Evolutionary conservation across 2,329 filamentous ascomycete species (phyloP).

Genomic region (Chaetomiaceae sp.): DNA sequence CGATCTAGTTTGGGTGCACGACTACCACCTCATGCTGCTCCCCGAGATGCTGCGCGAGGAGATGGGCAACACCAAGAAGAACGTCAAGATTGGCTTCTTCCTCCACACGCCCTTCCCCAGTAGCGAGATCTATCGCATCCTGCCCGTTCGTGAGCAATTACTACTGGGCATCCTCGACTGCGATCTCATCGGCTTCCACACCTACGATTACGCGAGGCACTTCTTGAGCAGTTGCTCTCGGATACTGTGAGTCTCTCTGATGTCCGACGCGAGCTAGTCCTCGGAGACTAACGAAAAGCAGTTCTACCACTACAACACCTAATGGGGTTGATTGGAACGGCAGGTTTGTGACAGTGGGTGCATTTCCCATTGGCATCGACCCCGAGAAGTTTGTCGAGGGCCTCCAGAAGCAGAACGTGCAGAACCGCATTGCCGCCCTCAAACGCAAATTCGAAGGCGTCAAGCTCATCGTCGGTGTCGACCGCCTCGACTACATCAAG

Average conservation of each 20-base stretch:
- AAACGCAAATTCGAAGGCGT: constrained; percentile 91
- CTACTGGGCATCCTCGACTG: constrained; percentile 85
- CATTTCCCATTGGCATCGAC: constrained; percentile 97
- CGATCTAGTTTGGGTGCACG: constrained; percentile 96
- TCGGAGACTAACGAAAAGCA: constrained; percentile 26
- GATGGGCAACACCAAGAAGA: constrained; percentile 74
- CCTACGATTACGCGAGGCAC: constrained; percentile 97
- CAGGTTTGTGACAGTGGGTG: constrained; percentile 84
- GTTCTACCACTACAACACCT: constrained; percentile 71
- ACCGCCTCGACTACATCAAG: constrained; percentile 98
- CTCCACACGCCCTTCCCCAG: constrained; percentile 95
- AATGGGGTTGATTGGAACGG: constrained; percentile 90
- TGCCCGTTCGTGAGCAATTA: constrained; percentile 86
- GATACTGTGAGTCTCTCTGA: constrained; percentile 59
- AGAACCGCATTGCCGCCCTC: constrained; percentile 79
- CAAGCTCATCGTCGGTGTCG: constrained; percentile 94
- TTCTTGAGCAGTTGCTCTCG: constrained; percentile 96
- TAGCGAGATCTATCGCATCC: constrained; percentile 92
- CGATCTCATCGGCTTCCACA: constrained; percentile 96
- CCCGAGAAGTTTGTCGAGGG: constrained; percentile 94
- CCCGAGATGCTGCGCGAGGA: constrained; percentile 93
- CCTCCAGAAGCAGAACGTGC: constrained; percentile 77
- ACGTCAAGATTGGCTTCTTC: constrained; percentile 98
- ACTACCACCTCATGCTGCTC: constrained; percentile 97
- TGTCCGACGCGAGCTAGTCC: not conserved